Evolutionary conservation across 2,329 filamentous ascomycete genomes (phyloP), one percentile per base, ranked within the genome.

Genomic region (Botrytis fabae): DNA sequence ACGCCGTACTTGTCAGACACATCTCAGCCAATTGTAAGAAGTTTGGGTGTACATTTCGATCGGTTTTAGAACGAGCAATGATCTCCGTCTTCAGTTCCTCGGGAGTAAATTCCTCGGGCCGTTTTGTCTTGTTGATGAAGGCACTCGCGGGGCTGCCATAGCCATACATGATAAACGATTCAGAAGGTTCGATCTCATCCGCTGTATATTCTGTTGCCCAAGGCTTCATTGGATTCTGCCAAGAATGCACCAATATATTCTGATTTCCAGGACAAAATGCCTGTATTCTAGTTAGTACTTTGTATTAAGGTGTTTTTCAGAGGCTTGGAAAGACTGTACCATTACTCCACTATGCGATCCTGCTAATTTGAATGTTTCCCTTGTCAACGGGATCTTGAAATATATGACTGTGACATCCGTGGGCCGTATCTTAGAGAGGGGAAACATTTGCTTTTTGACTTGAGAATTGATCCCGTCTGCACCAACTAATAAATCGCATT

Each of bases 381-480:
- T 70, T 32, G 78, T 80, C 4, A 77, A 71, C 0, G 78, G 78
- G 57, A 79, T 77, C 62, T 80, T 80, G 65, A 80, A 79, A 62
- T 80, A 80, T 22, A 79, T 78, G 18, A 78, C 76, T 6, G 75
- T 75, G 16, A 79, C 28, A 60, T 76, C 76, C 6, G 74, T 72
- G 5, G 74, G 61, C 35, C 68, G 69, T 25, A 78, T 74, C 38
- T 32, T 76, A 5, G 77, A 69, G n/a, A 73, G 57, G 1, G 78
- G 78, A 25, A 80, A 64, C 18, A 80, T 70, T 60, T 79, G 78
- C 64, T 79, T 83, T 28, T 87, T 83, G 3, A 84, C 84, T 44
- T 82, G 83, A 0, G 87, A 89, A 8, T 84, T 81, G 61, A 86
- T 83, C 0, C 88, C 88, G 73, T 90, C 88, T 4, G 87, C 87